phyloP scores from a whole-genome alignment of 805 yeast species.

The Sugiyamaella chiloensis region DNA sequence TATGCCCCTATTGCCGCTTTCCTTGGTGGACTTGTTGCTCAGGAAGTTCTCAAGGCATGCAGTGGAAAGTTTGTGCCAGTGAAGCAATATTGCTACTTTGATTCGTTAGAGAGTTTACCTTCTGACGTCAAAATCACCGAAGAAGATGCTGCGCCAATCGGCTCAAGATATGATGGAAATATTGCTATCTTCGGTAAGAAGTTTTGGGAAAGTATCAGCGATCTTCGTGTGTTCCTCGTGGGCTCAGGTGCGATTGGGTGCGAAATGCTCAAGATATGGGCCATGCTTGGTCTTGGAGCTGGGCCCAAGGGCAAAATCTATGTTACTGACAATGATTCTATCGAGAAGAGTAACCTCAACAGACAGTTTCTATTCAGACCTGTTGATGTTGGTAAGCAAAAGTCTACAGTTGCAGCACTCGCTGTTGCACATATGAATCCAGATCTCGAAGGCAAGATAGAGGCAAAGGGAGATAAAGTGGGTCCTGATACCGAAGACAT shows the following conservation, averaged over 20 bases:
- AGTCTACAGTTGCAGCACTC: slow-evolving; percentile 83
- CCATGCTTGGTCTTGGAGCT: slow-evolving; percentile 90
- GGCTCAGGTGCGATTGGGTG: slow-evolving; percentile 99
- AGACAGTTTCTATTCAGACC: slow-evolving; percentile 96
- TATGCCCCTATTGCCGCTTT: slow-evolving; percentile 86
- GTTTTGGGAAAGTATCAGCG: slow-evolving; percentile 69
- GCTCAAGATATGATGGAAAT: slow-evolving; percentile 89
- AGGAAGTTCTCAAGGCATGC: slow-evolving; percentile 91
- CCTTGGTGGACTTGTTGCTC: slow-evolving; percentile 92
- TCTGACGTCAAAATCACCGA: slow-evolving; percentile 50
- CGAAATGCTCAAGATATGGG: slow-evolving; percentile 98
- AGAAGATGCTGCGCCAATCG: slow-evolving; percentile 69
- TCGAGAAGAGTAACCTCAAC: slow-evolving; percentile 92
- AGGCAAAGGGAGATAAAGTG: slow-evolving; percentile 77
- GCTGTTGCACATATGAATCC: slow-evolving; percentile 89
- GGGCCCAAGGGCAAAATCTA: slow-evolving; percentile 83
- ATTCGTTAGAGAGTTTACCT: slow-evolving; percentile 89
- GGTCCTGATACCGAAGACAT: slow-evolving; percentile 89
- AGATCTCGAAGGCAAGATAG: slow-evolving; percentile 72
- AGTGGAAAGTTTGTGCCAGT: slow-evolving; percentile 95
- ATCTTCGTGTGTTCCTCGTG: slow-evolving; percentile 81
- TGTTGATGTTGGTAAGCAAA: slow-evolving; percentile 86
- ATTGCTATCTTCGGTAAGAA: slow-evolving; percentile 88
- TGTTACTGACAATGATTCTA: slow-evolving; percentile 91
- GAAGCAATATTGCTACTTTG: slow-evolving; percentile 89